Evolutionary conservation across 169 alveolate species (phyloP), one percentile per base, ranked within the genome.

Genomic region (Cryptosporidium tyzzeri): DNA sequence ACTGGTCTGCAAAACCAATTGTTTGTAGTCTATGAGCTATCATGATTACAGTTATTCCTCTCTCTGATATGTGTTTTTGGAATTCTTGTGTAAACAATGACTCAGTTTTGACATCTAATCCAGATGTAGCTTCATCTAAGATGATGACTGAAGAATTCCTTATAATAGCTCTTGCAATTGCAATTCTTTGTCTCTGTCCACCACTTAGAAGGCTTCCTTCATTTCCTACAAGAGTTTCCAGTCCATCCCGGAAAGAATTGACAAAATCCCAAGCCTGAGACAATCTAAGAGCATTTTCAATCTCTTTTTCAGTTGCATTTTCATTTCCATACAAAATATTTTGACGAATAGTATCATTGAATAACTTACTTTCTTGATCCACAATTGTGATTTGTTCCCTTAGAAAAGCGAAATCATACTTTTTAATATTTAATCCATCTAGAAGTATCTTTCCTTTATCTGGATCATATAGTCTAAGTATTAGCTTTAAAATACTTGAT

Each of bases 61-160:
- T 65, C 37, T 91, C 92, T 18, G 74, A 73, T 37, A 85, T 85
- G 48, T 91, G 89, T 29, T 48, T 80, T 16, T 33, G 26, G 21
- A 80, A 65, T n/a, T 68, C 48, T 18, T 80, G 65, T 12, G 55
- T 29, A 62, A 80, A 80, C 18, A 45, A 62, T 6, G 37, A 29
- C 35, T 80, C 89, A 7, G 89, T 80, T 14, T 44, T 35, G 7
- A 67, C 91, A 89, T 98, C 99, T 51, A 98, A 93, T 33, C 99
- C 98, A 48, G 97, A 93, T 9, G 99, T 98, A 0, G 99, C 99
- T 91, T 98, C 99, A 92, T 98, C 99, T 84, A 98, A 93, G 55
- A 98, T 89, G 9, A 98, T 85, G 23, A 97, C 94, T 31, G 93
- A 85, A 14, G 98, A 97, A 70, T 95, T 94, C 73, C 95, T 94